These are phyloP conservation scores for Malassezia japonica DNA, from an alignment of 1,284 basidiomycete genomes.

Conservation along the genomic window DNA sequence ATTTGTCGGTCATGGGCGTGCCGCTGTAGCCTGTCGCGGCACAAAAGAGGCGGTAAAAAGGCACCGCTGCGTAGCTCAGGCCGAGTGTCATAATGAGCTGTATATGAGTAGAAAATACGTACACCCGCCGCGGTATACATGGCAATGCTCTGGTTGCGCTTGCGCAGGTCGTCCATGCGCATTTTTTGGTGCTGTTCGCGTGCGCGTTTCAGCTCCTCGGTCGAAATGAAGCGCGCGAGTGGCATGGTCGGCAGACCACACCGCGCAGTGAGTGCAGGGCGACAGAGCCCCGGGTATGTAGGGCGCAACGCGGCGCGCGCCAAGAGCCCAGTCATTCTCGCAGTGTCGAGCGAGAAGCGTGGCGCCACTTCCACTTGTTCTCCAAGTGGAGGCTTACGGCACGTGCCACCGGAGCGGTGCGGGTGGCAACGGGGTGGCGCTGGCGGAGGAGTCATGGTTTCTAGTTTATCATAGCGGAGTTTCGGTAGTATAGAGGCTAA, in stretches of 20 bases:
- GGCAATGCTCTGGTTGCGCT: conserved; percentile 8
- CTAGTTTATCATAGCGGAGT: not conserved
- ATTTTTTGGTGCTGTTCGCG: not conserved
- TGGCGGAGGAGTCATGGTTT: too few relatives aligned
- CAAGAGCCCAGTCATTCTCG: too few relatives aligned
- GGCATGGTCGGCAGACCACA: too few relatives aligned
- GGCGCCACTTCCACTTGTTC: too few relatives aligned
- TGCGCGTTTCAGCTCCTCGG: not conserved
- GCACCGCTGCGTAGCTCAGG: conserved; percentile 87
- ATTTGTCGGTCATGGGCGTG: conserved; percentile 65
- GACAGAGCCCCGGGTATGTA: too few relatives aligned
- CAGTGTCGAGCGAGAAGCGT: too few relatives aligned
- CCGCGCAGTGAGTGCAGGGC: too few relatives aligned
- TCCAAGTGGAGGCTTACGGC: too few relatives aligned
- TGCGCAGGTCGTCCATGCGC: not conserved
- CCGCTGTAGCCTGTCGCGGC: conserved; percentile 93
- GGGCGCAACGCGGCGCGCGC: too few relatives aligned
- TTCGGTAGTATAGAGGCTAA: conserved; percentile 14
- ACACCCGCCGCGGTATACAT: conserved; percentile 14
- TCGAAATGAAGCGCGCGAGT: not conserved
- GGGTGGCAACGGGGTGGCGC: too few relatives aligned
- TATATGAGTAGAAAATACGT: not conserved
- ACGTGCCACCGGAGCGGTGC: too few relatives aligned
- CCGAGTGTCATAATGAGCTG: conserved; percentile 65
- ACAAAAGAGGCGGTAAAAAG: conserved; percentile 94